Conservation (phyloP, 2,329 filamentous ascomycete species). For the Paramyrothecium sp. region DNA sequence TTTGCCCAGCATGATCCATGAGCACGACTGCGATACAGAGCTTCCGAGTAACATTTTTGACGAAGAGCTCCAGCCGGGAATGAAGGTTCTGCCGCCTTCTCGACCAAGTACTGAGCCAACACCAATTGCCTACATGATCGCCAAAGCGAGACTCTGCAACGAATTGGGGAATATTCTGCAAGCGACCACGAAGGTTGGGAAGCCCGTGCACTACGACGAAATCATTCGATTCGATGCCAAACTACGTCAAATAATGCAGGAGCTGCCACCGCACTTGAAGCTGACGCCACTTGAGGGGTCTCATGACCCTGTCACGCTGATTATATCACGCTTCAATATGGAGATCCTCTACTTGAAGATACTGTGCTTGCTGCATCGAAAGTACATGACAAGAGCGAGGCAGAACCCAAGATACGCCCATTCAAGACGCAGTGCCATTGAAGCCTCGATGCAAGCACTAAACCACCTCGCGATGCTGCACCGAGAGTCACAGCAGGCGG, state of each 20-base stretch:
- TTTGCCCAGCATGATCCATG: constrained; percentile 67
- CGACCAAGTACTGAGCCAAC: constrained; percentile 70
- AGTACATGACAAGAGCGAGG: constrained; percentile 76
- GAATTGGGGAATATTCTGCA: constrained; percentile 73
- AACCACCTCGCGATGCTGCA: constrained; percentile 74
- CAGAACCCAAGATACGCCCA: constrained; percentile 80
- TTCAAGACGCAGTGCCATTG: constrained; percentile 79
- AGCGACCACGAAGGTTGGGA: constrained; percentile 54
- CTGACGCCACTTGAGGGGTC: constrained; percentile 73
- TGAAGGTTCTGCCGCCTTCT: constrained; percentile 65
- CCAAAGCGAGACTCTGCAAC: constrained; percentile 65
- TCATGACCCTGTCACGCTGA: constrained; percentile 77
- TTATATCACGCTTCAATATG: constrained; percentile 81
- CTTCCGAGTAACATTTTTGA: constrained; percentile 78
- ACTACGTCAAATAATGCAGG: constrained; percentile 59
- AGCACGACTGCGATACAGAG: constrained; percentile 72
- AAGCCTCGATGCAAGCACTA: constrained; percentile 81
- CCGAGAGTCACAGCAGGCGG: constrained; percentile 69
- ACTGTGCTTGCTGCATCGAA: constrained; percentile 83
- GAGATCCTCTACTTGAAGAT: constrained; percentile 88
- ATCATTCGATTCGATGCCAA: constrained; percentile 61
- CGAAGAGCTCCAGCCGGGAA: constrained; percentile 72
- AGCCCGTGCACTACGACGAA: constrained; percentile 60
- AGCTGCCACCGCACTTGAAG: constrained; percentile 77
- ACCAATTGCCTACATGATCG: constrained; percentile 76